Evolutionary conservation across 495 filamentous ascomycete genomes (phyloP).

Genomic region (Talaromyces stipitatus): DNA sequence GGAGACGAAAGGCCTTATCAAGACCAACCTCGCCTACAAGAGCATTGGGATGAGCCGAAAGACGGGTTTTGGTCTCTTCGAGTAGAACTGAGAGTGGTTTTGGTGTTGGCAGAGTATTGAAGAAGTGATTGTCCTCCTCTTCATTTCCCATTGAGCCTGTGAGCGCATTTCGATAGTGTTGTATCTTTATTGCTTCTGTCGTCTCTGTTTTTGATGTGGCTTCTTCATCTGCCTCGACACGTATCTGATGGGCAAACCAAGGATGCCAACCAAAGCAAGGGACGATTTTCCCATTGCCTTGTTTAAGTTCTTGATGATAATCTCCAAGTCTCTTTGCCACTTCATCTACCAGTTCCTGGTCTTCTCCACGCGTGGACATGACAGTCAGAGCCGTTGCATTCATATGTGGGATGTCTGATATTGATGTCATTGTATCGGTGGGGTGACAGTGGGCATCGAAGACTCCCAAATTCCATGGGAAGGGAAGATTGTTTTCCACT

Average conservation of each 20-base stretch:
- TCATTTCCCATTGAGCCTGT: constrained; percentile 38
- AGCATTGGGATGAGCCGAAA: constrained; percentile 56
- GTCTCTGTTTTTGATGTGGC: constrained; percentile 23
- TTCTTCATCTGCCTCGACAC: constrained; percentile 54
- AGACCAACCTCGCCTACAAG: constrained; percentile 86
- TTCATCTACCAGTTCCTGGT: constrained; percentile 75
- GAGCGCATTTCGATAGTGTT: constrained; percentile 68
- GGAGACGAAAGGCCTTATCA: constrained; percentile 79
- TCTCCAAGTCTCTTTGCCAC: constrained; percentile 45
- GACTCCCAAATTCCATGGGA: constrained; percentile 83
- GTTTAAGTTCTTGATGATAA: constrained; percentile 13
- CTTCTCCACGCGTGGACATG: constrained; percentile 83
- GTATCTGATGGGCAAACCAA: constrained; percentile 91
- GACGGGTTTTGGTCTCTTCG: constrained; percentile 51
- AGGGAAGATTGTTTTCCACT: constrained; percentile 17
- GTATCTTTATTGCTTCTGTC: constrained; percentile 26
- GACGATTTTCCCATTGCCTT: constrained; percentile 38
- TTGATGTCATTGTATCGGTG: constrained; percentile 83
- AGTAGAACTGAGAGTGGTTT: constrained; percentile 60
- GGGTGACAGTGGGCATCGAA: constrained; percentile 96
- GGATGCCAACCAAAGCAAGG: constrained; percentile 98
- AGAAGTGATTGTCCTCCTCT: constrained; percentile 49
- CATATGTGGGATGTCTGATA: constrained; percentile 65
- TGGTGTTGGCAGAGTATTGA: constrained; percentile 63
- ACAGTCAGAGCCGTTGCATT: constrained; percentile 68